Conservation (phyloP, 2,329 filamentous ascomycete genomes). For the Diaporthe nobilis region DNA sequence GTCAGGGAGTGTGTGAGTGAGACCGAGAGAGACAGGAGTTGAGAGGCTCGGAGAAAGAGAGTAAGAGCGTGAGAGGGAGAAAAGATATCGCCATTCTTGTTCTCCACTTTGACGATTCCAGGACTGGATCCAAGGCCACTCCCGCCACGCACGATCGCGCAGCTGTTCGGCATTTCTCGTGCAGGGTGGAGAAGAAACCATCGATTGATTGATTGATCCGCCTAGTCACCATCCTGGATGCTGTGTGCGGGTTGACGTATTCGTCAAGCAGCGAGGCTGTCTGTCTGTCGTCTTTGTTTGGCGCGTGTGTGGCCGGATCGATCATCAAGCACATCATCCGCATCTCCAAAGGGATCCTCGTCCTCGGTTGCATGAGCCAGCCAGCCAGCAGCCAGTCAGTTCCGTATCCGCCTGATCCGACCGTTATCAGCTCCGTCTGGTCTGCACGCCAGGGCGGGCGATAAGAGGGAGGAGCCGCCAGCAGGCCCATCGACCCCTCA, state of each 20-base stretch:
- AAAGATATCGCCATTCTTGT: constrained; percentile 30
- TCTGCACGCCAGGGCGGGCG: background rate
- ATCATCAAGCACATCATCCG: constrained; percentile 17
- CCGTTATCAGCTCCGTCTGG: constrained; percentile 18
- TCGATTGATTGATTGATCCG: background rate
- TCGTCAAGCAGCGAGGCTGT: constrained; percentile 20
- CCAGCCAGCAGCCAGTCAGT: background rate
- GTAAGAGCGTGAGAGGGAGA: background rate
- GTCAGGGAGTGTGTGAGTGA: background rate
- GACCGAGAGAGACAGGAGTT: background rate
- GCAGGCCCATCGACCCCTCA: constrained; percentile 4
- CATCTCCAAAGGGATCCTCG: background rate
- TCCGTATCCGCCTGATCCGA: constrained; percentile 17
- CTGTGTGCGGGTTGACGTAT: background rate
- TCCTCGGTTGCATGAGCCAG: background rate
- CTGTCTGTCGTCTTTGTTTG: background rate
- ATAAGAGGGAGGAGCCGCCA: background rate
- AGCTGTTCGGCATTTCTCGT: constrained; percentile 8
- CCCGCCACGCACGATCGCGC: background rate
- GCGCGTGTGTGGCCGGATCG: constrained; percentile 17
- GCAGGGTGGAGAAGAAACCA: constrained; percentile 1
- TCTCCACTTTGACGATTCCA: constrained; percentile 7
- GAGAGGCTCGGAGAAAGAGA: background rate
- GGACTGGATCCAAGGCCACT: background rate
- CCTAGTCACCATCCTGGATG: background rate